Evolutionary conservation across 1,284 basidiomycete genomes (phyloP), one percentile per base, ranked within the genome.

Genomic region (Naganishia cerealis): DNA sequence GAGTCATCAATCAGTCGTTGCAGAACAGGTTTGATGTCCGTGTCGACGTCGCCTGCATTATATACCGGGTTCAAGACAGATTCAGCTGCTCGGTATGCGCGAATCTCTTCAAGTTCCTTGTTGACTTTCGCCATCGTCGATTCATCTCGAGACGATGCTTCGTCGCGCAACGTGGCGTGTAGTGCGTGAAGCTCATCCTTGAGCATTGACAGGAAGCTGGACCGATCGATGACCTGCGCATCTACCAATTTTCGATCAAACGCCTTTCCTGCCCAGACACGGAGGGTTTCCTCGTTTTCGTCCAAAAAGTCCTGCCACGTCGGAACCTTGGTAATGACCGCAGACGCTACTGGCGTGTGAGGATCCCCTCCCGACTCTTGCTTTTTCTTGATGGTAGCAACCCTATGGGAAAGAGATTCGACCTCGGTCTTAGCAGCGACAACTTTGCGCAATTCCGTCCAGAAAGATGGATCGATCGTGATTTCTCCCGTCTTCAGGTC

Each of bases 1-100:
- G 83, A 83, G 2, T 80, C 77, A 71, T 92, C 88, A 74, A 96
- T 90, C 53, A 95, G 84, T 26, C 86, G 83, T 36, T 83, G 83
- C 70, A 96, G 86, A 65, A 91, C 82, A 15, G 83, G 81, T 0
- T 87, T 88, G 58, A 93, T 83, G 74, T 63, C 50, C 15, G 50
- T 29, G 15, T 93, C 90, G 67, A 88, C 86, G 0, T 90, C 90
- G 70, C 77, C 78, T 1, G 81, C 78, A 59, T 83, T 82, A 29
- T 72, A 74, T 3, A 74, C 69, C 3, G 81, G 73, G 59, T 82
- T 84, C 16, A 58, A 36, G 16, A 57, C 3, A 66, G 48, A 10
- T n/a, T 52, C 33, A 13, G 40, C 16, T 10, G 18, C 18, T 21
- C 43, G 53, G 1, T 42, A 38, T 16, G 18, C n/a, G 24, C 54